These are phyloP conservation scores for Lactarius deliciosus DNA, from an alignment of 768 basidiomycete species.

Conservation along the genomic window DNA sequence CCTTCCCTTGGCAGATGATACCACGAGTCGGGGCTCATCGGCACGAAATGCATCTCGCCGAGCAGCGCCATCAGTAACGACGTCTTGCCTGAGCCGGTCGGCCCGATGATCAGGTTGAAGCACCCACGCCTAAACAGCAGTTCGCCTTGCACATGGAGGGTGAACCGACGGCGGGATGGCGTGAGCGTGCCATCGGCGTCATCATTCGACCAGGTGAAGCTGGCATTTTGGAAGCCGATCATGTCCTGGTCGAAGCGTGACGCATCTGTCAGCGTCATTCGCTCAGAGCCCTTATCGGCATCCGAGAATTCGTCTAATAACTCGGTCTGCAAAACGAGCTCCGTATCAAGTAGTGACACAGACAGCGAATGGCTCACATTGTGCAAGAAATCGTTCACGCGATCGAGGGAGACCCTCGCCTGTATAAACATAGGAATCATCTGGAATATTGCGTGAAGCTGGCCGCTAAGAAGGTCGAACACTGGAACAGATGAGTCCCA, in stretches of 20 bases:
- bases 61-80: constrained; percentile 64
- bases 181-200: constrained; percentile 38
- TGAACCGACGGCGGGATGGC: constrained; percentile 48
- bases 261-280: constrained; percentile 25
- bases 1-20: constrained; percentile 65
- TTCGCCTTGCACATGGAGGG: constrained; percentile 51
- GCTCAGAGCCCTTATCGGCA: constrained; percentile 20
- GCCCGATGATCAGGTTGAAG: constrained; percentile 60
- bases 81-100: constrained; percentile 61
- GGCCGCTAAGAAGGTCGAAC: constrained; percentile 42
- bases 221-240: constrained; percentile 55
- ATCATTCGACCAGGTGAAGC: constrained; percentile 53
- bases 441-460: constrained; percentile 33
- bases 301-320: constrained; percentile 35
- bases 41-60: constrained; percentile 67
- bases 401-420: constrained; percentile 42
- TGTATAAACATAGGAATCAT: constrained; percentile 32
- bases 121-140: constrained; percentile 51
- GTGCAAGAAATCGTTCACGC: constrained; percentile 42
- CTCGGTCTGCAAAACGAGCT: constrained; percentile 33
- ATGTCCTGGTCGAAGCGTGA: constrained; percentile 25
- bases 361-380: constrained; percentile 26
- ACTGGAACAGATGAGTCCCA: constrained; percentile 31
- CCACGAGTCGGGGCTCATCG: constrained; percentile 53
- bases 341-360: background rate